Conservation (phyloP, 2,329 filamentous ascomycete species). For the Tolypocladium album region DNA sequence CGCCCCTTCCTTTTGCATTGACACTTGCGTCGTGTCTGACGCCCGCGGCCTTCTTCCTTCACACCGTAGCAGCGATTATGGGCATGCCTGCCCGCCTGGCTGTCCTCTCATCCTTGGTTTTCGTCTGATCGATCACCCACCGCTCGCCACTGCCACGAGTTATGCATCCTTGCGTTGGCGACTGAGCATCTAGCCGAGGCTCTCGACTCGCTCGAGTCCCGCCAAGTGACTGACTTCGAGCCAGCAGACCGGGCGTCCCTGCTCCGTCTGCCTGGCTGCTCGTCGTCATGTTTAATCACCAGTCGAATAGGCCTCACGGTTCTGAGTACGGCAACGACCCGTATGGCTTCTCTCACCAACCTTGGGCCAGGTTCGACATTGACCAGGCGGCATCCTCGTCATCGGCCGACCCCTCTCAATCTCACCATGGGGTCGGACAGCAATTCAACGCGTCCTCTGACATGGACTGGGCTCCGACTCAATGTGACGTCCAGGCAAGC, state of each 20-base stretch:
- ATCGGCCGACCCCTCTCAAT: slow-evolving; percentile 10
- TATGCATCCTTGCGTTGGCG: slow-evolving; percentile 23
- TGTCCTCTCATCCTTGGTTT: slow-evolving; percentile 19
- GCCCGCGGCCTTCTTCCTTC: slow-evolving; percentile 14
- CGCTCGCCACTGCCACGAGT: slow-evolving; percentile 23
- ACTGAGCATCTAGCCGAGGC: slow-evolving; percentile 24
- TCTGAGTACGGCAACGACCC: slow-evolving; percentile 16
- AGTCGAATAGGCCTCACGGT: slow-evolving; percentile 19
- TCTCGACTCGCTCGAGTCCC: slow-evolving; percentile 27
- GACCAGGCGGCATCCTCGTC: slow-evolving; percentile 12
- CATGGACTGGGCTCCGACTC: slow-evolving; percentile 28
- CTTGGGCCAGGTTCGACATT: slow-evolving; percentile 21
- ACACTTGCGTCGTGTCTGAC: slow-evolving; percentile 7
- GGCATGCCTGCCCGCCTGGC: slow-evolving; percentile 22
- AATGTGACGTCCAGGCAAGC: slow-evolving; percentile 16
- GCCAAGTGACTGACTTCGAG: slow-evolving; percentile 22
- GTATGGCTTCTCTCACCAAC: slow-evolving; percentile 20
- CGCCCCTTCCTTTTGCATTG: slow-evolving; percentile 5
- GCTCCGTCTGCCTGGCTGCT: slow-evolving; percentile 19
- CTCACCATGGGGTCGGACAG: slow-evolving; percentile 13
- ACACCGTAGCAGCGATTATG: slow-evolving; percentile 19
- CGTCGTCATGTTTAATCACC: slow-evolving; percentile 27
- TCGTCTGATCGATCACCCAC: slow-evolving; percentile 19
- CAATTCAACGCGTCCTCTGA: slow-evolving; percentile 14
- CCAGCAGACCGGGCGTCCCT: slow-evolving; percentile 19